phyloP scores from a whole-genome alignment of 1,139 yeast species.

The Geotrichum europaeum region DNA sequence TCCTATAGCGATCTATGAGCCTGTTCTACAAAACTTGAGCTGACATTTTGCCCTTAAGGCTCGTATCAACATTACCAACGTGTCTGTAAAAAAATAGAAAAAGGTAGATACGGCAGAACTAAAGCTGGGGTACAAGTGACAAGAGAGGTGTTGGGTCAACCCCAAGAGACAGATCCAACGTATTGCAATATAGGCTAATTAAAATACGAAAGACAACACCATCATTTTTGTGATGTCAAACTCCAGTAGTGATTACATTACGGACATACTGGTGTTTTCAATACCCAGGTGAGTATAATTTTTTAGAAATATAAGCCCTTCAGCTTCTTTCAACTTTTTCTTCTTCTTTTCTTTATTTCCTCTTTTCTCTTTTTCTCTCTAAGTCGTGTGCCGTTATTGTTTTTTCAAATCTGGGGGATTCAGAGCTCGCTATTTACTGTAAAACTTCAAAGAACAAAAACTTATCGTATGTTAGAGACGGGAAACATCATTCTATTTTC shows the following conservation, averaged over 20 bases:
- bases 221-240: neutral
- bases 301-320: too few species aligned
- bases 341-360: neutral
- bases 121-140: neutral
- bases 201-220: neutral
- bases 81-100: too few species aligned
- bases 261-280: neutral
- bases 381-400: neutral
- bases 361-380: neutral
- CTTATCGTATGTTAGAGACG: too few species aligned
- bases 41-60: too few species aligned
- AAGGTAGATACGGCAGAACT: too few species aligned
- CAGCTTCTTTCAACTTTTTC: too few species aligned
- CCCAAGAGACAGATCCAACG: neutral
- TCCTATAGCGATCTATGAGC: neutral
- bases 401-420: neutral
- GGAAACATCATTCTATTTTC: too few species aligned
- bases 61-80: too few species aligned
- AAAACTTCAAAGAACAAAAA: neutral
- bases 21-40: neutral
- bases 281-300: neutral
- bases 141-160: neutral
- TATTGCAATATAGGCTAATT: neutral
- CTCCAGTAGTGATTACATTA: conserved; percentile 4
- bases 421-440: neutral